Percentiles rank a stretch among this genome's conserved stretches.
Evolutionary conservation across 768 basidiomycete species (phyloP).

Genomic region (Pisolithus marmoratus): DNA sequence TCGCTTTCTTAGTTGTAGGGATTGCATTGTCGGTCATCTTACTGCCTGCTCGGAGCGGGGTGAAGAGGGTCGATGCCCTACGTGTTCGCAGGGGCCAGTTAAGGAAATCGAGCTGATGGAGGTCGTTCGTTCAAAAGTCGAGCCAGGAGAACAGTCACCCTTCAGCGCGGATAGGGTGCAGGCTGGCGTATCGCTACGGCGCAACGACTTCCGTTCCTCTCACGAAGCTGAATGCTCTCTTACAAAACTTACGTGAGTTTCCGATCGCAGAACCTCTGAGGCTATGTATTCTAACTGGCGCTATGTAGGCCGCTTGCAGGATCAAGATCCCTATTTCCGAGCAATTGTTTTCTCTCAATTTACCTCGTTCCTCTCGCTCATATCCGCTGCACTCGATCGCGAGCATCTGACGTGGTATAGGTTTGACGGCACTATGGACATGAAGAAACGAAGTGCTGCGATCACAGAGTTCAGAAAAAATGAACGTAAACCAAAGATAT

Average conservation of each 20-base stretch:
- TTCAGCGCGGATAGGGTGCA: slow-evolving; percentile 16
- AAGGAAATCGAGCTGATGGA: slow-evolving; percentile 61
- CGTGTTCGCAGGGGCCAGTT: slow-evolving; percentile 66
- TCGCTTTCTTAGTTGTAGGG: slow-evolving; percentile 63
- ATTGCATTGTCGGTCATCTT: slow-evolving; percentile 77
- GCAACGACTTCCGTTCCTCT: slow-evolving; percentile 83
- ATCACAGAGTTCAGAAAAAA: slow-evolving; percentile 71
- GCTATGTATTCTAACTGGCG: slow-evolving; percentile 1
- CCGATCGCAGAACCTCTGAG: neutral
- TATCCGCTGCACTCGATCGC: slow-evolving; percentile 62
- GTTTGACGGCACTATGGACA: slow-evolving; percentile 90
- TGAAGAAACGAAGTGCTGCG: slow-evolving; percentile 72
- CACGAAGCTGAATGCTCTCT: slow-evolving; percentile 87
- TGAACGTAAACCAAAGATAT: slow-evolving; percentile 65
- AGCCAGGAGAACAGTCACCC: slow-evolving; percentile 1
- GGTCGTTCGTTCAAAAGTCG: slow-evolving; percentile 38
- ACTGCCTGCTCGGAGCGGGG: slow-evolving; percentile 62
- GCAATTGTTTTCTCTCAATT: slow-evolving; percentile 91
- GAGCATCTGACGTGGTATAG: slow-evolving; percentile 67
- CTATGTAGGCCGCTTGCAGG: slow-evolving; percentile 48
- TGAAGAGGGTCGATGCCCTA: slow-evolving; percentile 73
- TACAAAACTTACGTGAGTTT: slow-evolving; percentile 62
- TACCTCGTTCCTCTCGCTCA: slow-evolving; percentile 81
- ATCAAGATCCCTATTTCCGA: slow-evolving; percentile 72
- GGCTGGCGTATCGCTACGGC: slow-evolving; percentile 50